Percentiles rank a stretch among this genome's conserved stretches.
Conservation (phyloP, 176 grass and related monocot species). For the Carex scoparia region DNA sequence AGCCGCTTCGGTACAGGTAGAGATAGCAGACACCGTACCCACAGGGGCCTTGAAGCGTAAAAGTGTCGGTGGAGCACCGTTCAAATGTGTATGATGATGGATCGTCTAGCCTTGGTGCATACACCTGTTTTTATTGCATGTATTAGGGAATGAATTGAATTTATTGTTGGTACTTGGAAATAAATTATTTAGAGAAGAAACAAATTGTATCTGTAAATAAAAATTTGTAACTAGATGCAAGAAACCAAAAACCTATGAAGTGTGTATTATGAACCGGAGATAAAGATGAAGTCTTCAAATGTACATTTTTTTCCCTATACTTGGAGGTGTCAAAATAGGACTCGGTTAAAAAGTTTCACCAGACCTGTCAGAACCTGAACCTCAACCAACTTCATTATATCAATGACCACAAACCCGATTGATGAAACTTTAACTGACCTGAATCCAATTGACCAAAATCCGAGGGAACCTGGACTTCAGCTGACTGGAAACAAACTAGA, state of each 20-base stretch:
- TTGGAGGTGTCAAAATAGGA: neutral
- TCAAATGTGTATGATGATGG: slow-evolving; percentile 48
- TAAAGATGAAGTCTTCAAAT: neutral
- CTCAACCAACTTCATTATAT: neutral
- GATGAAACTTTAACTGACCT: neutral
- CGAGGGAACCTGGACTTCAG: neutral
- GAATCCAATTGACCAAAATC: neutral
- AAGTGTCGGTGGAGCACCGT: slow-evolving; percentile 76
- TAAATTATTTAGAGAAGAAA: neutral
- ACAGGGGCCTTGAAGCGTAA: slow-evolving; percentile 56
- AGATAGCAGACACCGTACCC: slow-evolving; percentile 87
- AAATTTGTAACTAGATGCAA: neutral
- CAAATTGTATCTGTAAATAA: neutral
- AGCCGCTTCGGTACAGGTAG: slow-evolving; percentile 57
- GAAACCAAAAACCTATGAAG: neutral
- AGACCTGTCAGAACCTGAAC: neutral
- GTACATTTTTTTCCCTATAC: neutral
- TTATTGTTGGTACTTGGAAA: neutral
- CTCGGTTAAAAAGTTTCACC: neutral
- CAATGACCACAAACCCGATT: neutral
- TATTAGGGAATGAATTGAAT: neutral
- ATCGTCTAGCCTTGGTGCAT: slow-evolving; percentile 43
- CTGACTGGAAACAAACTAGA: neutral
- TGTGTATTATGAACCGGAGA: neutral
- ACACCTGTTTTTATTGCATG: slow-evolving; percentile 35